A percentile compares a stretch with the other conserved stretches of the same genome.
Evolutionary conservation across 2,329 filamentous ascomycete species (phyloP).

Genomic region (Pseudogymnoascus sp.): DNA sequence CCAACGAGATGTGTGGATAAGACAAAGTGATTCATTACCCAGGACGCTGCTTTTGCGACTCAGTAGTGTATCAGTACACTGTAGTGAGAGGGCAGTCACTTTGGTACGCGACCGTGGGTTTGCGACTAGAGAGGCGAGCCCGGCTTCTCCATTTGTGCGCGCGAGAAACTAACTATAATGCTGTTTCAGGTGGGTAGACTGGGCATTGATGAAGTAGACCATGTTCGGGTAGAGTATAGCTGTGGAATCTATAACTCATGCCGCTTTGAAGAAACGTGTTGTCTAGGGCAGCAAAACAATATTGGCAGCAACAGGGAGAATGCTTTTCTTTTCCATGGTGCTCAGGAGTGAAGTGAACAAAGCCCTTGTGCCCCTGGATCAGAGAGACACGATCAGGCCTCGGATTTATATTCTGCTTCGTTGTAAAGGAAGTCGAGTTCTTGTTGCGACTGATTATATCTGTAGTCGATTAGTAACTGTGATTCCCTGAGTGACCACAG

Average conservation of each 20-base stretch:
- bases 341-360: background rate
- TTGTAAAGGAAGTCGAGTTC: no score
- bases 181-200: background rate
- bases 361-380: background rate
- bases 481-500: background rate
- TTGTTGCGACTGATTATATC: no score
- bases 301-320: background rate
- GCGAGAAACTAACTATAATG: background rate
- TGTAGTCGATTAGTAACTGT: background rate
- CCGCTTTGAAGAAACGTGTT: slow-evolving; percentile 3
- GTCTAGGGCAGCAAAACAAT: background rate
- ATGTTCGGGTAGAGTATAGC: background rate
- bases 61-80: background rate
- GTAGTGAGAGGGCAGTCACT: background rate
- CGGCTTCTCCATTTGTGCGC: background rate
- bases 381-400: background rate
- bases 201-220: background rate
- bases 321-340: background rate
- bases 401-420: no score
- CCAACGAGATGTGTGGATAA: background rate
- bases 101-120: background rate
- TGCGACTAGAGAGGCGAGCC: background rate
- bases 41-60: background rate
- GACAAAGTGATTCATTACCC: slow-evolving; percentile 5
- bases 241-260: background rate